A percentile compares a stretch with the other conserved stretches of the same genome.
Evolutionary conservation across 169 alveolate species (phyloP).

Genomic region (Plasmodium knowlesi): DNA sequence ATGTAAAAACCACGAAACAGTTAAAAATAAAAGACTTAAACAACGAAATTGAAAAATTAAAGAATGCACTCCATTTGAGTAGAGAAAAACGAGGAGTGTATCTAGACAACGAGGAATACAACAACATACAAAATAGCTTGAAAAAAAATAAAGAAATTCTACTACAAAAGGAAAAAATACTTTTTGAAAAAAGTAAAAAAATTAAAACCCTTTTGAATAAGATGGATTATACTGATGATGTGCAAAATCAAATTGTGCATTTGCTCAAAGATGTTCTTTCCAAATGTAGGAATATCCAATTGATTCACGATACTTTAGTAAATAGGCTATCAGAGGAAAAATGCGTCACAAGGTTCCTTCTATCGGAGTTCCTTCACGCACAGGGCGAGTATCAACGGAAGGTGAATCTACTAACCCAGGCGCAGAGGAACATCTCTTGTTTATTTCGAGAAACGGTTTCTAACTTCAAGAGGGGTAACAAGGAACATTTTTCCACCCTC

Average conservation of each 20-base stretch:
- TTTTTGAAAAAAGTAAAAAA: constrained; percentile 67
- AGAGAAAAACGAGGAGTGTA: constrained; percentile 83
- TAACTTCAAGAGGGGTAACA: neutral
- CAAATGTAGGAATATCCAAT: constrained; percentile 55
- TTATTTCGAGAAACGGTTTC: neutral
- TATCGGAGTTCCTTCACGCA: neutral
- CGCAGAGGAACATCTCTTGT: neutral
- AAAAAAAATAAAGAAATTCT: constrained; percentile 59
- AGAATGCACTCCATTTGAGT: constrained; percentile 75
- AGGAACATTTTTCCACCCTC: neutral
- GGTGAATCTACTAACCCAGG: neutral
- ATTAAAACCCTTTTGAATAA: constrained; percentile 30
- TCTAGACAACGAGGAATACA: constrained; percentile 61
- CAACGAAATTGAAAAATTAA: constrained; percentile 81
- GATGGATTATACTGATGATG: constrained; percentile 71
- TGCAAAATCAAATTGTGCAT: constrained; percentile 25
- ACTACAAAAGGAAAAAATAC: constrained; percentile 43
- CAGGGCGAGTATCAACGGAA: constrained; percentile 4
- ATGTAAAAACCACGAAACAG: constrained; percentile 91
- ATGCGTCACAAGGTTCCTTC: constrained; percentile 25
- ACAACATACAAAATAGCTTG: constrained; percentile 49
- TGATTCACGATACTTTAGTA: constrained; percentile 11
- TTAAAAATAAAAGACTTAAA: constrained; percentile 82
- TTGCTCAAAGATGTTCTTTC: constrained; percentile 15
- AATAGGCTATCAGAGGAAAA: constrained; percentile 45